A percentile compares a stretch with the other conserved stretches of the same genome.
Evolutionary conservation across 805 yeast genomes (phyloP).

Genomic region (Pichia nanzhaoensis): DNA sequence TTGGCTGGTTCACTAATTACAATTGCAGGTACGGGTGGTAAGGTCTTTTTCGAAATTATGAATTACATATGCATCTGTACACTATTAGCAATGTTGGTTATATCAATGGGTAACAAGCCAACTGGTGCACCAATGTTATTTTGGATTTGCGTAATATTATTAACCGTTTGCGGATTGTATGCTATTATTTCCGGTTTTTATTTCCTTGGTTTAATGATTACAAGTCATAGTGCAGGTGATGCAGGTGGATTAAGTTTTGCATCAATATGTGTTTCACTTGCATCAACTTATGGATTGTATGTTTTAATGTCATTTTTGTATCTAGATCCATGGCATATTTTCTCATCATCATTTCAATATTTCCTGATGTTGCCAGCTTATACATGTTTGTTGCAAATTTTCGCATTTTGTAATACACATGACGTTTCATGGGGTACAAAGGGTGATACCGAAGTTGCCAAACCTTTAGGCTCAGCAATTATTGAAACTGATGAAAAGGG

Average conservation of each 20-base stretch:
- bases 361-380: slow-evolving; percentile 86
- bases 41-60: slow-evolving; percentile 75
- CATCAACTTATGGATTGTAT: slow-evolving; percentile 90
- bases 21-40: slow-evolving; percentile 67
- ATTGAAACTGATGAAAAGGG: slow-evolving; percentile 77
- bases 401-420: slow-evolving; percentile 96
- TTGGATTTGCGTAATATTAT: slow-evolving; percentile 59
- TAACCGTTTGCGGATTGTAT: slow-evolving; percentile 75
- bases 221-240: slow-evolving; percentile 32
- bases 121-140: slow-evolving; percentile 87
- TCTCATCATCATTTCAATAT: slow-evolving; percentile 83
- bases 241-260: slow-evolving; percentile 45
- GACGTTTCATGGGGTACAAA: slow-evolving; percentile 99
- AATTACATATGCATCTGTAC: slow-evolving; percentile 79
- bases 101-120: slow-evolving; percentile 96
- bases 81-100: slow-evolving; percentile 80
- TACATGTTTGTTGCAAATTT: slow-evolving; percentile 87
- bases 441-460: slow-evolving; percentile 75
- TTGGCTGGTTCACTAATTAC: slow-evolving; percentile 77
- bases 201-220: slow-evolving; percentile 59
- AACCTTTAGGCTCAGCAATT: slow-evolving; percentile 72
- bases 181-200: slow-evolving; percentile 77
- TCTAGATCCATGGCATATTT: slow-evolving; percentile 93
- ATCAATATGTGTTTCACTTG: slow-evolving; percentile 74
- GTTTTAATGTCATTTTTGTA: slow-evolving; percentile 74